Evolutionary conservation across 192 early-diverging fungal genomes (phyloP), one percentile per base, ranked within the genome.

Genomic region (Piromyces finnis): DNA sequence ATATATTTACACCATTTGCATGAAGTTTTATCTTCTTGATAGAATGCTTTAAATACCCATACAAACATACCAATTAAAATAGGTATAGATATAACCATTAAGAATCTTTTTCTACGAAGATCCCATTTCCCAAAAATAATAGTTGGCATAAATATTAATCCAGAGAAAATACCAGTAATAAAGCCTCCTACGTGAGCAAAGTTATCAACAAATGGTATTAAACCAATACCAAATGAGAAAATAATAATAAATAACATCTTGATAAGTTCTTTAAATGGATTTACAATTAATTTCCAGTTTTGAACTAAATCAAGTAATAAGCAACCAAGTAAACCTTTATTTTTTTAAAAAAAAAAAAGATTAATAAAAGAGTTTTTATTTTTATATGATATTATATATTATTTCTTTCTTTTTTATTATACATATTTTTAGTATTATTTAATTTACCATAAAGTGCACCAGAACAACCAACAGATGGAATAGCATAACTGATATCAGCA

Each of bases 171-270:
- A 1, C 92, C 93, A 78, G 84, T 84, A 39, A 91, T 82, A 82
- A 92, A 94, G 3, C 94, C 93, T 59, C 94, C 94, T 41, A 95
- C 87, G 87, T 96, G 95, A 22, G 95, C 93, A 85, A 94, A 94
- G 83, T 96, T 96, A 84, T 96, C 95, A 28, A 94, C 81, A 82
- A 86, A 89, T 2, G 93, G 93, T 7, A 96, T 83, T 36, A 92
- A 86, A 0, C 95, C 95, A 27, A 95, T 82, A 13, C 88, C 85
- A 78, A 96, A 87, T 11, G 92, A 91, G 32, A 94, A 41, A 3
- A 91, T 5, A 30, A 92, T 92, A 78, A 89, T 86, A 27, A 93
- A 35, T 2, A 89, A 35, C 29, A 95, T 84, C 82, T 92, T 92
- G 39, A 86, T 81, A 17, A 95, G 83, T 81, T 96, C 92, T 81